Conservation (phyloP, 2,329 filamentous ascomycete genomes). For the Penicillium sp. region DNA sequence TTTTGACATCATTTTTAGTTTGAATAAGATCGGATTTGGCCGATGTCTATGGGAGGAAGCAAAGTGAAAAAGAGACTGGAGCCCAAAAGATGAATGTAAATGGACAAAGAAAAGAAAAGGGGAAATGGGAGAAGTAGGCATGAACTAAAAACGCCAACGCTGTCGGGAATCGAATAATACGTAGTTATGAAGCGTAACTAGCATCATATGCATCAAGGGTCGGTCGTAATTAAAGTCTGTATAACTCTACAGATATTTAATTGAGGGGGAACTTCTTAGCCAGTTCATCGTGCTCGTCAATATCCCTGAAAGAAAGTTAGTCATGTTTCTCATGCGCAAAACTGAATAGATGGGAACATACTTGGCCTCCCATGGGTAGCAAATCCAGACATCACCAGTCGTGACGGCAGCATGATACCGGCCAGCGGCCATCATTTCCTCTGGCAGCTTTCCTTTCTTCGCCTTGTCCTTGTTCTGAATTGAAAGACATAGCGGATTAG, state of each 20-base stretch:
- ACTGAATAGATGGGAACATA: conserved; percentile 34
- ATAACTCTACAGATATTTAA: conserved; percentile 17
- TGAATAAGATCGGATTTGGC: background rate
- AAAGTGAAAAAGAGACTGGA: background rate
- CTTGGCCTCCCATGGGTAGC: conserved; percentile 96
- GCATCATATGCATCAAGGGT: background rate
- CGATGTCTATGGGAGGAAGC: conserved; percentile 2
- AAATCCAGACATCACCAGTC: conserved; percentile 94
- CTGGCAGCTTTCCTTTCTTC: conserved; percentile 84
- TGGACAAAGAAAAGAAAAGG: background rate
- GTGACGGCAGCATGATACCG: conserved; percentile 84
- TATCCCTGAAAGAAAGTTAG: conserved; percentile 53
- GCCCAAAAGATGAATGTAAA: background rate
- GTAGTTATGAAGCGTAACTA: conserved; percentile 1
- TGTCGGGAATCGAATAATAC: background rate
- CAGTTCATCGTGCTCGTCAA: conserved; percentile 80
- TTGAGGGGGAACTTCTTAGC: conserved; percentile 49
- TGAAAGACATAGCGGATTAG: background rate
- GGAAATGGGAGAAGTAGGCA: background rate
- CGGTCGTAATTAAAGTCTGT: background rate
- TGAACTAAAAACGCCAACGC: background rate
- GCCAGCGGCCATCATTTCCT: conserved; percentile 67
- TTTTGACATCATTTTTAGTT: background rate
- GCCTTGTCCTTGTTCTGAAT: conserved; percentile 84
- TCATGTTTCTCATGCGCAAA: background rate